Evolutionary conservation across 805 yeast species (phyloP).

Genomic region (Starmera caribaea): DNA sequence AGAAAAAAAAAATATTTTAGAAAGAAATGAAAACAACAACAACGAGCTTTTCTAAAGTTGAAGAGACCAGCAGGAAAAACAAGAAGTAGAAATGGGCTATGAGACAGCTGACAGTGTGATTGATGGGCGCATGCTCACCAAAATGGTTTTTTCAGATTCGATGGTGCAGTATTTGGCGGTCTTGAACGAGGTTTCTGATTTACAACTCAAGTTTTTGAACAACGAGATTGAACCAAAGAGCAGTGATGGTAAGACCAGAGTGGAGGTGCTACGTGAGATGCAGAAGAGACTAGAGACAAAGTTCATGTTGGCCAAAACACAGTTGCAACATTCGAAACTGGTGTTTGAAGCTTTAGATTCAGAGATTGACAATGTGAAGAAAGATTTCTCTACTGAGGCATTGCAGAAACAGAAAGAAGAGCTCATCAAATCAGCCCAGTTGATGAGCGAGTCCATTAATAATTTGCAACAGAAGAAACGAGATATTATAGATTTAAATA

Average conservation of each 20-base stretch:
- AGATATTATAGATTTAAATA: conserved; percentile 11
- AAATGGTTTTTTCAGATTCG: background rate
- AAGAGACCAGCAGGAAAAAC: no score
- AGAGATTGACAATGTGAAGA: conserved; percentile 2
- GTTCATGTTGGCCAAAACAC: conserved; percentile 3
- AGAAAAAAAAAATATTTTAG: no score
- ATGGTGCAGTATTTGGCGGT: background rate
- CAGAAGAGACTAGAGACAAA: conserved; percentile 3
- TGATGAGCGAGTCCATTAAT: conserved; percentile 7
- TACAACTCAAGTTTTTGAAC: background rate
- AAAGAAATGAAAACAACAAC: no score
- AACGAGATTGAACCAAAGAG: background rate
- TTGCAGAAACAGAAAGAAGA: conserved; percentile 4
- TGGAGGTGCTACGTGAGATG: conserved; percentile 1
- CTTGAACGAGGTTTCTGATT: background rate
- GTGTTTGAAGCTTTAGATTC: conserved; percentile 1
- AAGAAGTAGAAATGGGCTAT: no score
- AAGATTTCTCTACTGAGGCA: conserved; percentile 2
- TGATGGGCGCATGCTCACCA: no score
- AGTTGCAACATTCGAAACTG: conserved; percentile 7
- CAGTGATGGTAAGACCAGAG: background rate
- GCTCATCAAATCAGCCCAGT: conserved; percentile 5
- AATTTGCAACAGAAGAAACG: conserved; percentile 7
- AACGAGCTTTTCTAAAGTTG: no score
- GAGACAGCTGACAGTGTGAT: no score